Conservation (phyloP, 345 rosid genomes). For the Populus tremula region DNA sequence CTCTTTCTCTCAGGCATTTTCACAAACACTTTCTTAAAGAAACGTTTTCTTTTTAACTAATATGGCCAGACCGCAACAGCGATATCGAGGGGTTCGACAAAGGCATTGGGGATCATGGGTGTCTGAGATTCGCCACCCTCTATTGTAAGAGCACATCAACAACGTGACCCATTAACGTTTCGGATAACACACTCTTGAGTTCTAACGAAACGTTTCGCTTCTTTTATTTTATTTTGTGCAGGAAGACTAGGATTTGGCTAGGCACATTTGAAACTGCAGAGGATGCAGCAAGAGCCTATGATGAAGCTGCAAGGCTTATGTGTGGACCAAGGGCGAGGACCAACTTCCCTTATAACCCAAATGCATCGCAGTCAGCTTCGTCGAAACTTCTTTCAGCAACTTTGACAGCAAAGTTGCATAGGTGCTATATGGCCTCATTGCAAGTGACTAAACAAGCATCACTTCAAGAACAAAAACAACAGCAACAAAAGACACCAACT, state of each 20-base stretch:
- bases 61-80: constrained; percentile 95
- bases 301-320: constrained; percentile 98
- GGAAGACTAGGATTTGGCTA: constrained; percentile 96
- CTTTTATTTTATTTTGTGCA: constrained; percentile 20
- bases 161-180: not conserved
- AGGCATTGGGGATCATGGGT: constrained; percentile 99
- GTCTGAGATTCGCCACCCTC: constrained; percentile 95
- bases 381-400: constrained; percentile 91
- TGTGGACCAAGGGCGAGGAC: constrained; percentile 93
- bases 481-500: constrained; percentile 21
- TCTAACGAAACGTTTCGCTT: constrained; percentile 25
- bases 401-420: constrained; percentile 80
- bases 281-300: constrained; percentile 94
- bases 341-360: constrained; percentile 84
- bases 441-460: constrained; percentile 68
- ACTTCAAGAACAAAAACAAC: constrained; percentile 23
- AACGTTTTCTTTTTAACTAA: constrained; percentile 17
- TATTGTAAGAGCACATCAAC: constrained; percentile 50
- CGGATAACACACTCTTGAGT: not conserved
- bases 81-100: constrained; percentile 93
- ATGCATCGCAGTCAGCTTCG: constrained; percentile 57
- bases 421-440: constrained; percentile 93
- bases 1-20: constrained; percentile 38
- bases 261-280: constrained; percentile 98
- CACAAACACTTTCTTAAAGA: constrained; percentile 34